Evolutionary conservation across 306 rosid species (phyloP).

Genomic region (Ormosia emarginata): DNA sequence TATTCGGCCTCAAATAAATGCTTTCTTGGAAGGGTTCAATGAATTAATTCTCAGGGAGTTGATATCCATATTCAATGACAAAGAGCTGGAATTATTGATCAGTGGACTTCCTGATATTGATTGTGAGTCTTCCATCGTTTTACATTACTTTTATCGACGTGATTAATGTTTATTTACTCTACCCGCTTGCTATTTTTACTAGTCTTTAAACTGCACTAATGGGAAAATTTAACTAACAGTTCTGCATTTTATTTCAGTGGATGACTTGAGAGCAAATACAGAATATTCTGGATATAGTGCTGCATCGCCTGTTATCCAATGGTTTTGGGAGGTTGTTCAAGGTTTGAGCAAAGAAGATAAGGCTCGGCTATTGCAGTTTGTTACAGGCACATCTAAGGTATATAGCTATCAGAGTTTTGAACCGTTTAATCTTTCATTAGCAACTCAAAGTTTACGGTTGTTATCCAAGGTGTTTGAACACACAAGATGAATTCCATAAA

Average conservation of each 20-base stretch:
- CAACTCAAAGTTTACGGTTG: background rate
- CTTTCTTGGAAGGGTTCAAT: slow-evolving; percentile 84
- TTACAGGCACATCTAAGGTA: slow-evolving; percentile 99
- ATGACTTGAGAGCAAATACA: slow-evolving; percentile 96
- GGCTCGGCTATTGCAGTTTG: slow-evolving; percentile 97
- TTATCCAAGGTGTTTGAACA: background rate
- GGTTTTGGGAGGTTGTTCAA: slow-evolving; percentile 99
- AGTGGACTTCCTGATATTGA: slow-evolving; percentile 99
- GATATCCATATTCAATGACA: slow-evolving; percentile 90
- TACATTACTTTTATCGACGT: background rate
- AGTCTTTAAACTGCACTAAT: background rate
- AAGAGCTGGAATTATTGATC: slow-evolving; percentile 89
- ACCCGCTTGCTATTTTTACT: background rate
- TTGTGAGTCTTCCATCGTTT: slow-evolving; percentile 48
- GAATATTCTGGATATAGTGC: slow-evolving; percentile 96
- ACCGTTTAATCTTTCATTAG: background rate
- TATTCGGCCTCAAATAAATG: slow-evolving; percentile 96
- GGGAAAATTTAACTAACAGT: slow-evolving; percentile 14
- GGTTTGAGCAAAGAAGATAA: slow-evolving; percentile 96
- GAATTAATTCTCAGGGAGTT: slow-evolving; percentile 72
- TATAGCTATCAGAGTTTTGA: slow-evolving; percentile 6
- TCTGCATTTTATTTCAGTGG: slow-evolving; percentile 65
- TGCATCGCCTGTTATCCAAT: slow-evolving; percentile 86
- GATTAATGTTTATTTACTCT: background rate
- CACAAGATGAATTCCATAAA: background rate